Conservation (phyloP, 1,284 basidiomycete species). For the Coniferiporia sulphurascens region DNA sequence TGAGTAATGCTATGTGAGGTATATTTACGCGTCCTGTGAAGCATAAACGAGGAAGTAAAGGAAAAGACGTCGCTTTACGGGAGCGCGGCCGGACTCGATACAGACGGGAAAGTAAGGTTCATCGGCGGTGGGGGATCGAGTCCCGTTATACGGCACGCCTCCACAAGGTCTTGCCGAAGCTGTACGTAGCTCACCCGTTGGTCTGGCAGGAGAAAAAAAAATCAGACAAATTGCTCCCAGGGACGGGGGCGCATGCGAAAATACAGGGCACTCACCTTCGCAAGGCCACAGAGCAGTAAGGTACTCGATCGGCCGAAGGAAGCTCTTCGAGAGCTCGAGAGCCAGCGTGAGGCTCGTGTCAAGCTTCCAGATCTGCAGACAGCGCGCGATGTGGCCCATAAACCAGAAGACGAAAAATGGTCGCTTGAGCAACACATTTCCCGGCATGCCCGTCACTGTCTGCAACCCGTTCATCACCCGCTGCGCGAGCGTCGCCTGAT, state of each 20-base stretch:
- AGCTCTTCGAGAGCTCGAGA: constrained; percentile 58
- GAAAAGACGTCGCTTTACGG: not conserved
- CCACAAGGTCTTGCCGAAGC: constrained; percentile 8
- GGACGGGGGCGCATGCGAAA: not conserved
- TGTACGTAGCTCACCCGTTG: constrained; percentile 10
- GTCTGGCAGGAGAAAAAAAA: not conserved
- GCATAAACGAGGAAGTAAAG: no score
- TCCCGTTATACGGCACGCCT: constrained; percentile 8
- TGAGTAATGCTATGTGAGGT: no score
- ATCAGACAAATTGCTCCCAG: not conserved
- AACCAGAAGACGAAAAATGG: constrained; percentile 77
- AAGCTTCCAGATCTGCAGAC: constrained; percentile 54
- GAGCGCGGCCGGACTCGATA: not conserved
- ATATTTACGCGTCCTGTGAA: no score
- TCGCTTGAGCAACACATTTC: constrained; percentile 47
- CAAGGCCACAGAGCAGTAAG: constrained; percentile 67
- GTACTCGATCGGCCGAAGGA: constrained; percentile 61
- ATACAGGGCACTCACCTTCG: constrained; percentile 36
- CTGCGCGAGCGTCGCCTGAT: constrained; percentile 58
- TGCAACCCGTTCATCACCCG: constrained; percentile 56
- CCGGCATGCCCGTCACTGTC: constrained; percentile 56
- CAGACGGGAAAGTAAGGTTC: constrained; percentile 8
- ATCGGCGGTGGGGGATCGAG: constrained; percentile 10
- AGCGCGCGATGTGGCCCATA: constrained; percentile 56
- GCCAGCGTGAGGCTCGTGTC: constrained; percentile 58